phyloP scores from a whole-genome alignment of 1,284 basidiomycete species.

The Cryptococcus hybrid region DNA sequence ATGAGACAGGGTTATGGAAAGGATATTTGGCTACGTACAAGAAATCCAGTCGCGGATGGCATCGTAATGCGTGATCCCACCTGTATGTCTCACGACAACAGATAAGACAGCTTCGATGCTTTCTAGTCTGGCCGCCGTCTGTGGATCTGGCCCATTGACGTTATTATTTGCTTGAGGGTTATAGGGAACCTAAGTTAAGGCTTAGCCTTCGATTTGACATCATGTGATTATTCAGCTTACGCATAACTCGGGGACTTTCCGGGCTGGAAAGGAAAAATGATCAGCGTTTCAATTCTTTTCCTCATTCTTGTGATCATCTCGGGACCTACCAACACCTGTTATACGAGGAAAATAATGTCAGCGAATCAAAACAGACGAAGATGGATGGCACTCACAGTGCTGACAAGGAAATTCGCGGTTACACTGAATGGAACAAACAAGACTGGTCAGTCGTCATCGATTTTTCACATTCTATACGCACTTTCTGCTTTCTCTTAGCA shows the following conservation, averaged over 20 bases:
- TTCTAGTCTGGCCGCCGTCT: constrained; percentile 35
- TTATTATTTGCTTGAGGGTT: constrained; percentile 33
- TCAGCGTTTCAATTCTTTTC: background rate
- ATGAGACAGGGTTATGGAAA: background rate
- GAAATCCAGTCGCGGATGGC: constrained; percentile 42
- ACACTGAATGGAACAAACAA: constrained; percentile 27
- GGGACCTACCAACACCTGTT: constrained; percentile 25
- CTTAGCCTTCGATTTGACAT: background rate
- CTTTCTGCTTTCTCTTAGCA: constrained; percentile 49
- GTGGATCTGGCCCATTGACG: constrained; percentile 28
- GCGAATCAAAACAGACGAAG: background rate
- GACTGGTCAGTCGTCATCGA: background rate
- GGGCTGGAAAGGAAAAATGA: constrained; percentile 21
- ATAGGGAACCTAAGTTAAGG: constrained; percentile 42
- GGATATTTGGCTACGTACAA: constrained; percentile 15
- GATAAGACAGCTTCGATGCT: constrained; percentile 42
- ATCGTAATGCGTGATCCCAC: constrained; percentile 37
- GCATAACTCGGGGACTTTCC: constrained; percentile 50
- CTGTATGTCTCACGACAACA: constrained; percentile 40
- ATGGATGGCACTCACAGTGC: constrained; percentile 37
- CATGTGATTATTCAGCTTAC: constrained; percentile 23
- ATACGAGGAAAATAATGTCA: constrained; percentile 1
- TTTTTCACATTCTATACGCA: constrained; percentile 7
- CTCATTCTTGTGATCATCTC: background rate
- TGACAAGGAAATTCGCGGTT: constrained; percentile 51